Evolutionary conservation across 2,329 filamentous ascomycete species (phyloP), one percentile per base, ranked within the genome.

Genomic region (Clonostachys chloroleuca): DNA sequence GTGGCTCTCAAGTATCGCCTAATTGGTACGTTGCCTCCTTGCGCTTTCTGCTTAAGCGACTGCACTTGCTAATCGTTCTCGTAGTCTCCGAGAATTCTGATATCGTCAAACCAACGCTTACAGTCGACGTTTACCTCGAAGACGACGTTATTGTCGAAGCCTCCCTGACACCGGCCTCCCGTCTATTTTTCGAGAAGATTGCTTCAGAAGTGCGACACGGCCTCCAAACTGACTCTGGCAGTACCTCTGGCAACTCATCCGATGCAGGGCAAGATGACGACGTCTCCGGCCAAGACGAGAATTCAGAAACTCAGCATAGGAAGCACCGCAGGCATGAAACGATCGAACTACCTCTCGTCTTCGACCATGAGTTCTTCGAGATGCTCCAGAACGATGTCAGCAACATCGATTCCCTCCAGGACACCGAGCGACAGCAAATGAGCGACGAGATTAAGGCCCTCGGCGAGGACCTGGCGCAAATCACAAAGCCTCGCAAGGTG

Each of bases 341-440:
- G 10, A 63, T 95, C n/a, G 84, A 92, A 60, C 79, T 95, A 7
- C 86, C 89, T 16, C 70, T 95, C 3, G 81, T 81, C 3, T 89
- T 89, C 20, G 89, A 94, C 58, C 76, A 78, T 17, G 81, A 91
- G 59, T 95, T 95, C 64, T 95, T 95, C 63, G 77, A 81, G 30
- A 80, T 87, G 39, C 76, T 95, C 8, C 83, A 87, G 56, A 78
- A 73, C 40, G 87, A 92, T 59, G 77, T 95, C 14, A 77, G 76
- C 18, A 78, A 80, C 41, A 71, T 95, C 4, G 87, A 89, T 52
- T 70, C 71, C 1, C 70, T 95, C 5, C 87, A 92, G 52, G 70
- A 74, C 36, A 68, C 77, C 40, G 87, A 95, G 60, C 78, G 86
- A 56, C 69, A 74, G 49, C 74, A 75, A 40, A 77, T 95, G 59